Base-by-base conservation (phyloP, 2,329 filamentous ascomycete species). In the Bisporella sp. region DNA sequence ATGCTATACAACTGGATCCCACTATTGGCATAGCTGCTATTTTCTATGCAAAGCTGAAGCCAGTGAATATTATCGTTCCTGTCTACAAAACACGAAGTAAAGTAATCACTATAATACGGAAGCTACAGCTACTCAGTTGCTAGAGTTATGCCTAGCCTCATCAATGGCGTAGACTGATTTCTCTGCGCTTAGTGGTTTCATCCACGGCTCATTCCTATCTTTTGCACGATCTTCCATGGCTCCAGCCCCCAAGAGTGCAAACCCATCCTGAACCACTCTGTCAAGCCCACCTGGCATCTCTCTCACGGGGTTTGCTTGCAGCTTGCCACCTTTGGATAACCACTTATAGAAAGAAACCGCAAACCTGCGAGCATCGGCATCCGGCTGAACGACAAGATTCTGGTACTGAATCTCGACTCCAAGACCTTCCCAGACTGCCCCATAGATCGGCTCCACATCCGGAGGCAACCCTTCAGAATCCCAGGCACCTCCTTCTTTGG, bases 351-450 rank as follows among this genome's bases (percentile, higher is more conserved):
- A 73, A 0, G 54, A 52, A 5, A 63, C 62, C 4, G 69, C 65
- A 45, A 48, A 51, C 4, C 9, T 28, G 6, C 49, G 46, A 2
- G 67, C 66, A 1, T 57, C 51, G 4, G 54, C 51, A 2, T 60
- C 62, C 28, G 50, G 57, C 21, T 50, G 43, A 12, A 65, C 47
- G 4, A 56, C 62, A 8, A 62, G 60, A 46, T 59, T 59, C 11
- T 70, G 63, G 13, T 73, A 73, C 7, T 65, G 56, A 8, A 73
- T 55, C 21, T 72, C 66, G 35, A 65, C 66, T 0, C 71, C 69
- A 0, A 73, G 57, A 0, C 65, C 71, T 46, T 72, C 68, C 70
- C 69, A 73, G 0, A 71, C 71, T 0, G 69, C 69, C 1, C 70
- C 70, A 32, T 71, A 71, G 1, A 66, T 50, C 0, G 69, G 66